These are phyloP conservation scores for Jasminum sambac DNA, from an alignment of 257 asterid species.

Conservation along the genomic window DNA sequence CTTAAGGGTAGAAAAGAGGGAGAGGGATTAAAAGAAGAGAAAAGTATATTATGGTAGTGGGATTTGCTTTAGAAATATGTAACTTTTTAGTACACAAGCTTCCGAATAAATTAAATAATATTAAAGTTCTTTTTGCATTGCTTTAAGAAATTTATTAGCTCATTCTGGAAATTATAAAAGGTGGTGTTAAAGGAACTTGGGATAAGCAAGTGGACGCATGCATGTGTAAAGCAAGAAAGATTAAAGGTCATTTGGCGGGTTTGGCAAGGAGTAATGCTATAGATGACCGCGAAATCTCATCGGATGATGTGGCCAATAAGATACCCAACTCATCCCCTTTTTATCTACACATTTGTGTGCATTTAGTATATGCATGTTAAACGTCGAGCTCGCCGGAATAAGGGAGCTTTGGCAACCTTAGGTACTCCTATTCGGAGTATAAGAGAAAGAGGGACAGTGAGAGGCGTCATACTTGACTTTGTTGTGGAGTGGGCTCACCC, in stretches of 20 bases:
- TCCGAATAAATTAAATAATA: slow-evolving; percentile 21
- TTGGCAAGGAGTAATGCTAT: not conserved
- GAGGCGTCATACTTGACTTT: too few relatives aligned
- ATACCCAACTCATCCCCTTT: too few relatives aligned
- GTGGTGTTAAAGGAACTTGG: slow-evolving; percentile 19
- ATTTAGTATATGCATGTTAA: too few relatives aligned
- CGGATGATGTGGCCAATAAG: too few relatives aligned
- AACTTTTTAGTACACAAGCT: slow-evolving; percentile 24
- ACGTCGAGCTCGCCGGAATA: too few relatives aligned
- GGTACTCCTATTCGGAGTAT: too few relatives aligned
- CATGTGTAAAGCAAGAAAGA: slow-evolving; percentile 14
- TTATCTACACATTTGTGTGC: too few relatives aligned
- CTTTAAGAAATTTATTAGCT: slow-evolving; percentile 12
- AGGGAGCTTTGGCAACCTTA: too few relatives aligned
- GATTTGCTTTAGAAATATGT: slow-evolving; percentile 46
- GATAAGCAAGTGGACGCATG: not conserved
- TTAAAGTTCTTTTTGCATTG: slow-evolving; percentile 6
- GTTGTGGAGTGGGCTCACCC: too few relatives aligned
- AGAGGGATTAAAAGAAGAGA: slow-evolving; percentile 48
- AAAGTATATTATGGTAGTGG: slow-evolving; percentile 55
- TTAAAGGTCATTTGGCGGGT: not conserved
- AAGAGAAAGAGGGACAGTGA: too few relatives aligned
- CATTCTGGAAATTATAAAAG: not conserved
- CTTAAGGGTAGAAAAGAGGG: slow-evolving; percentile 42
- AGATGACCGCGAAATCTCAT: too few relatives aligned